These are phyloP conservation scores for Podochytrium sp. DNA, from an alignment of 192 early-diverging fungal species.

Conservation along the genomic window DNA sequence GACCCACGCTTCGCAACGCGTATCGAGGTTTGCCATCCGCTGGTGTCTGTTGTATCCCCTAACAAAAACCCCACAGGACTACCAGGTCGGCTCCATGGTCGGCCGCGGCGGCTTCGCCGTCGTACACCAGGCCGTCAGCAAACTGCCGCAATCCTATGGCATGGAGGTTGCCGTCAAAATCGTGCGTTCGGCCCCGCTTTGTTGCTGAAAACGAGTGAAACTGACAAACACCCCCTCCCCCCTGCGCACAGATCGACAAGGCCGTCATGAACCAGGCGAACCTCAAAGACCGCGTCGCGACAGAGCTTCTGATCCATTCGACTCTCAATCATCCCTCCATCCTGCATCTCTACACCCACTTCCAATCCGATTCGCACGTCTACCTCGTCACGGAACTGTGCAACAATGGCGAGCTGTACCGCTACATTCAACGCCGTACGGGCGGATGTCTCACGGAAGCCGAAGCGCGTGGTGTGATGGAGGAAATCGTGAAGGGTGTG, in stretches of 20 bases:
- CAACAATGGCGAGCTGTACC: constrained; percentile 54
- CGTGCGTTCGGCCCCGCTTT: constrained; percentile 25
- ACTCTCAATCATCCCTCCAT: constrained; percentile 58
- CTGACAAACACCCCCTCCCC: background rate
- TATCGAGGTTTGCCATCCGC: constrained; percentile 4
- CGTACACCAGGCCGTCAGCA: constrained; percentile 49
- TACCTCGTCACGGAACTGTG: constrained; percentile 80
- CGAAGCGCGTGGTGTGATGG: constrained; percentile 59
- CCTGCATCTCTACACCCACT: constrained; percentile 65
- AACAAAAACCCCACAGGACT: constrained; percentile 43
- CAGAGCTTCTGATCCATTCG: constrained; percentile 72
- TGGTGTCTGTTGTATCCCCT: background rate
- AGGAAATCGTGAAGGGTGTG: constrained; percentile 62
- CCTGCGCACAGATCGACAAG: constrained; percentile 50
- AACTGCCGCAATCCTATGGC: constrained; percentile 30
- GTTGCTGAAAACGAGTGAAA: background rate
- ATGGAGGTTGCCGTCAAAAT: constrained; percentile 57
- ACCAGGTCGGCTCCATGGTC: constrained; percentile 49
- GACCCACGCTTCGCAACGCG: constrained; percentile 15
- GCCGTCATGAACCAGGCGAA: constrained; percentile 44
- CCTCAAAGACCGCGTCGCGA: constrained; percentile 55
- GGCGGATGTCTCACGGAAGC: constrained; percentile 54
- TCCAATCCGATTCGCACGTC: constrained; percentile 68
- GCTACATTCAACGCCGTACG: constrained; percentile 47
- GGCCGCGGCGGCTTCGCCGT: constrained; percentile 56